phyloP scores from a whole-genome alignment of 176 grass and related monocot species.

The Zea luxurians region DNA sequence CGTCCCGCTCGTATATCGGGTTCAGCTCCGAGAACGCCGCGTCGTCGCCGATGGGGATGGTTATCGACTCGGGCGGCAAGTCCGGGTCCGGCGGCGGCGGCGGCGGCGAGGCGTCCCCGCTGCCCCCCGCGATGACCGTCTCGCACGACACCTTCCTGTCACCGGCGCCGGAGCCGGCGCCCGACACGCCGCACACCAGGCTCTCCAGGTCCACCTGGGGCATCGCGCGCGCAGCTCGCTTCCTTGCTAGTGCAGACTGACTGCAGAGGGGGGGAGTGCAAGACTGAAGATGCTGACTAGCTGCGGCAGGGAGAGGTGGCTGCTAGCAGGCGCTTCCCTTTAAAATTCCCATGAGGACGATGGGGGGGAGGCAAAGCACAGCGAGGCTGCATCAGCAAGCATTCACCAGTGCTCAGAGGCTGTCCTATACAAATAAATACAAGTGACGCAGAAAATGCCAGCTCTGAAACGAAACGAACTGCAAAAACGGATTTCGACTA shows the following conservation, averaged over 20 bases:
- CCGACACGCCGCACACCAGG: conserved; percentile 50
- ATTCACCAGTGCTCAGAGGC: conserved; percentile 29
- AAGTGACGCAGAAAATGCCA: conserved; percentile 32
- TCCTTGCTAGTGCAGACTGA: neutral
- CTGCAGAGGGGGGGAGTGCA: neutral
- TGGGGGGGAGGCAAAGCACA: conserved; percentile 26
- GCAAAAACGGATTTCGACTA: conserved; percentile 52
- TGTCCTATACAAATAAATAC: conserved; percentile 32
- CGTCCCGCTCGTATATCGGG: conserved; percentile 90
- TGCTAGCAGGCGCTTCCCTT: conserved; percentile 31
- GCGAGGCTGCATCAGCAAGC: conserved; percentile 33
- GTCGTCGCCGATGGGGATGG: conserved; percentile 69
- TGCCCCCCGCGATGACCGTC: conserved; percentile 46
- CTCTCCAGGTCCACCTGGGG: conserved; percentile 57
- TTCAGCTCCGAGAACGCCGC: conserved; percentile 65
- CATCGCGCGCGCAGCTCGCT: conserved; percentile 37
- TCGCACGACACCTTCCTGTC: conserved; percentile 73
- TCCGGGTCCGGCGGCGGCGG: conserved; percentile 55
- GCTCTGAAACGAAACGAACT: conserved; percentile 51
- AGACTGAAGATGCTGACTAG: neutral
- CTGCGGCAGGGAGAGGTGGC: conserved; percentile 18
- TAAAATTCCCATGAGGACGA: conserved; percentile 39
- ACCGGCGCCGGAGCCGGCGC: conserved; percentile 42
- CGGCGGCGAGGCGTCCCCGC: conserved; percentile 35
- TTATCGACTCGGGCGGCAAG: conserved; percentile 77